These are phyloP conservation scores for Diutina scorzettiae DNA, from an alignment of 1,139 yeast genomes.

Conservation along the genomic window DNA sequence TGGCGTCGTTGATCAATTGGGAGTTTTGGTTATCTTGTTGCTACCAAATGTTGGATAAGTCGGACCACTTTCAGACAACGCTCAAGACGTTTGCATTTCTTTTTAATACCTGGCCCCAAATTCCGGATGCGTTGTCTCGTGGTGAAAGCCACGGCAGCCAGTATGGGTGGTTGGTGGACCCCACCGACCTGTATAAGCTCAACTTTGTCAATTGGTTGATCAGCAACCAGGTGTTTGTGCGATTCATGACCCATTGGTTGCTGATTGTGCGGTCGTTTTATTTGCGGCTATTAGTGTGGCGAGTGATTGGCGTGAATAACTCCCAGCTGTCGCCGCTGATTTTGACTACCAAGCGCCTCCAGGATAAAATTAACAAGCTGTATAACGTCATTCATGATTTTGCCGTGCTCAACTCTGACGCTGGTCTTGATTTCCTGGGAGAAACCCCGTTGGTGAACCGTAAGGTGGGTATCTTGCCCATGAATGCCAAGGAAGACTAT, in stretches of 20 bases:
- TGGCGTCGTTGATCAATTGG: constrained; percentile 36
- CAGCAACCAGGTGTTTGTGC: constrained; percentile 34
- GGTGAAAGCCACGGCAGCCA: constrained; percentile 6
- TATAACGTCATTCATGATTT: constrained; percentile 4
- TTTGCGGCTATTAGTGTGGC: constrained; percentile 57
- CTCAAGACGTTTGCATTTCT: constrained; percentile 53
- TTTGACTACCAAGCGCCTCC: constrained; percentile 20
- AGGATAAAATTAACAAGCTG: constrained; percentile 14
- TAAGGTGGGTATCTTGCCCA: constrained; percentile 32
- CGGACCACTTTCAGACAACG: constrained; percentile 53
- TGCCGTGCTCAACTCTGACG: constrained; percentile 14
- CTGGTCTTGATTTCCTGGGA: constrained; percentile 23
- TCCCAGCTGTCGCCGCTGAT: constrained; percentile 25
- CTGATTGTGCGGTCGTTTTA: constrained; percentile 66
- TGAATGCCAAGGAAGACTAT: constrained; percentile 14
- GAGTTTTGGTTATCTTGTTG: constrained; percentile 60
- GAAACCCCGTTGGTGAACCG: constrained; percentile 42
- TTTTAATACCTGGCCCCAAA: constrained; percentile 62
- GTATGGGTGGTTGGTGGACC: constrained; percentile 22
- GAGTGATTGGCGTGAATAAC: constrained; percentile 41
- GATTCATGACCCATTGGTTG: constrained; percentile 66
- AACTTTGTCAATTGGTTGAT: constrained; percentile 46
- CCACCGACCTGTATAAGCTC: constrained; percentile 28
- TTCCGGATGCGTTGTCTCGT: constrained; percentile 30
- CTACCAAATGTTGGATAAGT: constrained; percentile 41